Evolutionary conservation across 1,284 basidiomycete genomes (phyloP), one percentile per base, ranked within the genome.

Genomic region (Malassezia brasiliensis): DNA sequence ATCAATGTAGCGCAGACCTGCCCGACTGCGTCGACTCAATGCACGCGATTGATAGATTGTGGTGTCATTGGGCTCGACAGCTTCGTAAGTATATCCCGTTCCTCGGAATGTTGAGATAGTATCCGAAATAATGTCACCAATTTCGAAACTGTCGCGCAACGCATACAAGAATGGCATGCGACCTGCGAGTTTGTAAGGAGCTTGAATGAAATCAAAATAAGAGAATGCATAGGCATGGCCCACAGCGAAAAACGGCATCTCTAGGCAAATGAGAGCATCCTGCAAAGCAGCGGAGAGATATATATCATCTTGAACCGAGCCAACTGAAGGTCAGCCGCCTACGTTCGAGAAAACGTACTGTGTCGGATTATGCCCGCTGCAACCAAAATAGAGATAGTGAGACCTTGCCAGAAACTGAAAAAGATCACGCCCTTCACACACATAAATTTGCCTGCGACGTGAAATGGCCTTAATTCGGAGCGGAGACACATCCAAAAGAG

Each of bases 181-280:
- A 12, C 68, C 68, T 0, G 62, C 64, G 38, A 65, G 63, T 35
- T 61, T 59, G 1, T 62, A 56, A 14, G 61, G 66, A 0, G 56
- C 57, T 25, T 72, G 63, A 40, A 68, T 55, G 51, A 69, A 74
- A 50, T 74, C 70, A 20, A 59, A 59, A 35, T 66, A 64, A 10
- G 66, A 67, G 74, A 91, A 93, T 28, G 89, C 89, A 66, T 84
- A 90, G 76, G 85, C 82, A 76, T 98, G 94, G 1, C 88, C 86
- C 45, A 96, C 79, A 0, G 94, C 91, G 71, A 99, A 99, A 56
- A 96, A 77, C 0, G 93, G 91, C 93, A 99, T 96, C 77, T 99
- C 93, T 56, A 94, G 79, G 77, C 90, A 94, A 67, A 96, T 89
- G 45, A 73, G 61, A 10, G 66, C 61, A 35, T 73, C 71, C 44